Evolutionary conservation across 139 green algal genomes (phyloP).

Genomic region (Limnomonas spitsbergensis): DNA sequence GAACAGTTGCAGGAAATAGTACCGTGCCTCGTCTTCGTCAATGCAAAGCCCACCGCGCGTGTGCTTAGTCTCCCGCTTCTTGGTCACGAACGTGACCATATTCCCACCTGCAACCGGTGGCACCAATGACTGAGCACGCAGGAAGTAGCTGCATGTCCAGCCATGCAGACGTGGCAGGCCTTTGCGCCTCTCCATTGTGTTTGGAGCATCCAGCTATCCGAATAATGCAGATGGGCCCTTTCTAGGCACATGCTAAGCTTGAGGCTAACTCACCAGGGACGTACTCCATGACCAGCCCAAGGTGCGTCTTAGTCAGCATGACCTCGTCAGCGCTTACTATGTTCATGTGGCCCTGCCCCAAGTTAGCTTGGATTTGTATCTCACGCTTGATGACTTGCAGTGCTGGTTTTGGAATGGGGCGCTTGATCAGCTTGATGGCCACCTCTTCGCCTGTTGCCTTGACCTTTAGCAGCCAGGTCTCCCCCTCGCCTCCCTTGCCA

Average conservation of each 20-base stretch:
- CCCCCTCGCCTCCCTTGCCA: conserved; percentile 51
- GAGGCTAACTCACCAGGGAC: conserved; percentile 49
- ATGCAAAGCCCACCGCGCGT: conserved; percentile 44
- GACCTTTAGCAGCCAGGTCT: conserved; percentile 54
- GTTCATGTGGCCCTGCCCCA: conserved; percentile 63
- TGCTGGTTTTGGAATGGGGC: conserved; percentile 54
- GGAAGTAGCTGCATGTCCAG: no score
- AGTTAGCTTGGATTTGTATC: conserved; percentile 62
- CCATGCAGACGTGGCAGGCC: no score
- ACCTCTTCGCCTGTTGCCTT: conserved; percentile 38
- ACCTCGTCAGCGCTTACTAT: conserved; percentile 62
- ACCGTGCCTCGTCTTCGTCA: conserved; percentile 58
- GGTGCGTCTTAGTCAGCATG: conserved; percentile 48
- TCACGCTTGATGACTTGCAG: conserved; percentile 63
- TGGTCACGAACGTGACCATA: conserved; percentile 57
- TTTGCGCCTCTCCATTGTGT: no score
- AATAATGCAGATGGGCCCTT: no score
- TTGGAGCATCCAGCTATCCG: no score
- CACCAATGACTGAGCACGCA: no score
- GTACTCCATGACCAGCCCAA: conserved; percentile 68
- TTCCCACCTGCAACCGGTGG: conserved; percentile 53
- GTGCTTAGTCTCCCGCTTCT: conserved; percentile 39
- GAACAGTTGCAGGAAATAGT: conserved; percentile 82
- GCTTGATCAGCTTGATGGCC: conserved; percentile 62
- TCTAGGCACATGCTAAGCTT: no score